Evolutionary conservation across 2,329 filamentous ascomycete species (phyloP), one percentile per base, ranked within the genome.

Genomic region (Colletotrichum orchidophilum): DNA sequence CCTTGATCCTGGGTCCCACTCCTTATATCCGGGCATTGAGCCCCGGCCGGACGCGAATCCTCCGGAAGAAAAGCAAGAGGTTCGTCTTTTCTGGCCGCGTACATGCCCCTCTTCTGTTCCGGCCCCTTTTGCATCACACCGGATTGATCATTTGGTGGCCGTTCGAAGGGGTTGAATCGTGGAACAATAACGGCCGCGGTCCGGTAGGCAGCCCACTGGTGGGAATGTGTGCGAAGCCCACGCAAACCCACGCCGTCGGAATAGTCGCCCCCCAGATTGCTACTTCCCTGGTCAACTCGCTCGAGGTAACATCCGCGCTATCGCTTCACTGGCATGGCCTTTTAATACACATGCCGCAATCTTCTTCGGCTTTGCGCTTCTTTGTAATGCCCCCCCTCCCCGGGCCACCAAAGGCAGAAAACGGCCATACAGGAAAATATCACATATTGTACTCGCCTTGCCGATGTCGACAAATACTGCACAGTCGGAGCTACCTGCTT

Each of bases 21-120:
- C 39, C 18, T 65, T 54, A 69, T 69, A 59, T 69, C 61, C 61
- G 54, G 66, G 65, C 21, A 24, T 9, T 68, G 39, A 64, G 53
- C 59, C 66, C 66, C 39, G 42, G 21, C 35, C 33, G 50, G 13
- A 27, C 21, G 13, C 9, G 13, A 31, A 55, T 55, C 52, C n/a
- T 58, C 54, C 31, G 31, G 24, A 15, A 15, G 24, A 21, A 21
- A 26, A 18, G 31, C 15, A 57, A 33, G 39, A 39, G 21, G 54
- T 12, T 24, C 12, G 27, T 61, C 29, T 27, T 33, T 52, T 58
- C 26, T 39, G 65, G 27, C 21, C 65, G 26, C 35, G 31, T 15
- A 31, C 35, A 31, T 42, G 26, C 18, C n/a, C n/a, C n/a, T n/a
- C n/a, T n/a, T n/a, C n/a, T n/a, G n/a, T n/a, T n/a, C n/a, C 39